Percentiles rank a stretch among this genome's conserved stretches.
Evolutionary conservation across 2,329 filamentous ascomycete genomes (phyloP).

Genomic region (Epichloe elymi): DNA sequence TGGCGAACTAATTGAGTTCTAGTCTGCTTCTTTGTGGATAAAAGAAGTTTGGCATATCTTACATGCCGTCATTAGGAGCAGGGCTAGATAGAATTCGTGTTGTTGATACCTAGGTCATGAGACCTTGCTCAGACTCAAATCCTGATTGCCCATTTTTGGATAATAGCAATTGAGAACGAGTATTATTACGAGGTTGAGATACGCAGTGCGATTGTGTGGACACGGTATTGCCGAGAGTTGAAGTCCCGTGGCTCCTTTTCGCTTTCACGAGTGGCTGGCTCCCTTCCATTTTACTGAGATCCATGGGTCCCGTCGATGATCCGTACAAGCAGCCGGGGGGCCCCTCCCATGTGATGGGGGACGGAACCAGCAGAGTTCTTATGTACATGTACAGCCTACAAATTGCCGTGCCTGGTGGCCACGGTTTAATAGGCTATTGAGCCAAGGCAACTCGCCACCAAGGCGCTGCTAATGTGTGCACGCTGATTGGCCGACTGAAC

Average conservation of each 20-base stretch:
- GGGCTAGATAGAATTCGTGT: background rate
- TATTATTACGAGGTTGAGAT: too few relatives aligned
- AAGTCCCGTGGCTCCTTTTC: too few relatives aligned
- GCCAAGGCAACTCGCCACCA: background rate
- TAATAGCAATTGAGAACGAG: too few relatives aligned
- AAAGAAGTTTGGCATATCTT: background rate
- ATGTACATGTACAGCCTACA: too few relatives aligned
- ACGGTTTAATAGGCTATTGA: constrained; percentile 6
- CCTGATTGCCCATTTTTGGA: too few relatives aligned
- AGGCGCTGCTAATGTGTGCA: constrained; percentile 6
- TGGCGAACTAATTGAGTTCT: constrained; percentile 48
- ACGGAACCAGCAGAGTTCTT: too few relatives aligned
- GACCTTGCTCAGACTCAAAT: too few relatives aligned
- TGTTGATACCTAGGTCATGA: background rate
- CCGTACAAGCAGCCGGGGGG: background rate
- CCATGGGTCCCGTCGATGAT: background rate
- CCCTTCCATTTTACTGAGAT: too few relatives aligned
- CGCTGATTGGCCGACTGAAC: constrained; percentile 22
- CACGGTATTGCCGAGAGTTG: too few relatives aligned
- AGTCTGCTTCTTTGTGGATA: background rate
- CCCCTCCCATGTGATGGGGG: background rate
- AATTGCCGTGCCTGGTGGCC: background rate
- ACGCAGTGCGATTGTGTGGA: too few relatives aligned
- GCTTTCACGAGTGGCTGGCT: too few relatives aligned
- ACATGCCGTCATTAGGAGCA: background rate